Percentiles rank a stretch among this genome's conserved stretches.
These are phyloP conservation scores for Boletales sp. DNA, from an alignment of 768 basidiomycete genomes.

Conservation along the genomic window DNA sequence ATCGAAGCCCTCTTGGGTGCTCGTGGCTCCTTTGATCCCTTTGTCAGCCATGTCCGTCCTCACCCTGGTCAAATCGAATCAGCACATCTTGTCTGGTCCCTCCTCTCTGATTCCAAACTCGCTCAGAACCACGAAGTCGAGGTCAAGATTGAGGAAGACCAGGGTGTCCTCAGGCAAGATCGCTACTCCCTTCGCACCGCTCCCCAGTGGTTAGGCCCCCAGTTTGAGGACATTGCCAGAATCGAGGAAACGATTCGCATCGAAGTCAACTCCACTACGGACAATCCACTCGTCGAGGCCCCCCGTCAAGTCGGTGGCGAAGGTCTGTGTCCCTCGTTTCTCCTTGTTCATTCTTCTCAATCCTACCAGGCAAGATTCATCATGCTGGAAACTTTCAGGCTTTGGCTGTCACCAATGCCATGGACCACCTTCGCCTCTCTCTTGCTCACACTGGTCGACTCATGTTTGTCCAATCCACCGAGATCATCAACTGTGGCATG, in stretches of 20 bases:
- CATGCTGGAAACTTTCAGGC: conserved; percentile 91
- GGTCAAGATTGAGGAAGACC: conserved; percentile 66
- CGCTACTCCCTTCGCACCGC: conserved; percentile 64
- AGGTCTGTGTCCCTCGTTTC: conserved; percentile 9
- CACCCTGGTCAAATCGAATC: conserved; percentile 85
- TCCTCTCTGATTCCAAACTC: conserved; percentile 67
- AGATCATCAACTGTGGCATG: conserved; percentile 55
- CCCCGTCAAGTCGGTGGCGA: conserved; percentile 50
- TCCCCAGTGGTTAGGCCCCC: conserved; percentile 84
- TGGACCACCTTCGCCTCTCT: conserved; percentile 80
- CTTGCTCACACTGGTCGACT: conserved; percentile 71
- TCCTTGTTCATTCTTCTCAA: neutral
- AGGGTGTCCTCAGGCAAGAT: conserved; percentile 75
- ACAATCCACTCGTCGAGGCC: conserved; percentile 84
- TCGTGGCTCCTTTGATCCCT: conserved; percentile 68
- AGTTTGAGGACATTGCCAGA: conserved; percentile 72
- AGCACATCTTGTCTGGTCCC: conserved; percentile 62
- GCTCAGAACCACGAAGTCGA: conserved; percentile 72
- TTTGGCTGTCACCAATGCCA: conserved; percentile 78
- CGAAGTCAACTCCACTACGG: conserved; percentile 87
- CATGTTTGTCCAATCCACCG: conserved; percentile 59
- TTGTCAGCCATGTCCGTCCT: conserved; percentile 73
- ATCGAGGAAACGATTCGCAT: conserved; percentile 61
- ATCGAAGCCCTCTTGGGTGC: conserved; percentile 78
- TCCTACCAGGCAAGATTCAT: conserved; percentile 49